Evolutionary conservation across 768 basidiomycete genomes (phyloP).

Genomic region (Collybia sp.): DNA sequence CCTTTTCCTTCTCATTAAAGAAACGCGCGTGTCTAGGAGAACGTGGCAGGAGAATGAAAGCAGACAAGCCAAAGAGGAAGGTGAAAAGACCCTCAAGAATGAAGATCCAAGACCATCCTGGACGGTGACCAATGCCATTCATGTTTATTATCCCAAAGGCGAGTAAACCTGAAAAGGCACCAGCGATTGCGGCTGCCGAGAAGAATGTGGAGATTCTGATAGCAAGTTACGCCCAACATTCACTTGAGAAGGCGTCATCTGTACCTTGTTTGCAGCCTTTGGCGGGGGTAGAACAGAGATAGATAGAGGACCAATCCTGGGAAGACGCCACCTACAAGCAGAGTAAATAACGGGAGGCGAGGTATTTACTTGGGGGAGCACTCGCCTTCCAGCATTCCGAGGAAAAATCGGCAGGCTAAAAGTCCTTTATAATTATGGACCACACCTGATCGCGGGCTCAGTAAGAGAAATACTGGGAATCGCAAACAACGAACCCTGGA

Average conservation of each 20-base stretch:
- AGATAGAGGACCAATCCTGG: conserved; percentile 55
- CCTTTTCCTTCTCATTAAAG: conserved; percentile 44
- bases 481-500: conserved; percentile 42
- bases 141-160: conserved; percentile 63
- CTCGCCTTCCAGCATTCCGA: conserved; percentile 46
- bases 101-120: conserved; percentile 71
- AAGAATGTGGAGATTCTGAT: conserved; percentile 43
- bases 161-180: conserved; percentile 67
- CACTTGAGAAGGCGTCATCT: conserved; percentile 4
- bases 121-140: conserved; percentile 46
- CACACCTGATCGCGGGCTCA: conserved; percentile 29
- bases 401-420: conserved; percentile 45
- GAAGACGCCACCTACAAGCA: conserved; percentile 45
- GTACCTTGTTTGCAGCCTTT: conserved; percentile 45
- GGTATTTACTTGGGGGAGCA: background rate
- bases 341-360: background rate
- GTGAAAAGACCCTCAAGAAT: conserved; percentile 67
- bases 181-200: conserved; percentile 51
- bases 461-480: background rate
- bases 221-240: conserved; percentile 18
- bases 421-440: conserved; percentile 39
- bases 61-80: conserved; percentile 44
- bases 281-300: conserved; percentile 51
- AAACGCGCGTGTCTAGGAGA: conserved; percentile 42
- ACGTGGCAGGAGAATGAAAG: conserved; percentile 45